Evolutionary conservation across 2,329 filamentous ascomycete species (phyloP).

Genomic region (Xylariaceae sp.): DNA sequence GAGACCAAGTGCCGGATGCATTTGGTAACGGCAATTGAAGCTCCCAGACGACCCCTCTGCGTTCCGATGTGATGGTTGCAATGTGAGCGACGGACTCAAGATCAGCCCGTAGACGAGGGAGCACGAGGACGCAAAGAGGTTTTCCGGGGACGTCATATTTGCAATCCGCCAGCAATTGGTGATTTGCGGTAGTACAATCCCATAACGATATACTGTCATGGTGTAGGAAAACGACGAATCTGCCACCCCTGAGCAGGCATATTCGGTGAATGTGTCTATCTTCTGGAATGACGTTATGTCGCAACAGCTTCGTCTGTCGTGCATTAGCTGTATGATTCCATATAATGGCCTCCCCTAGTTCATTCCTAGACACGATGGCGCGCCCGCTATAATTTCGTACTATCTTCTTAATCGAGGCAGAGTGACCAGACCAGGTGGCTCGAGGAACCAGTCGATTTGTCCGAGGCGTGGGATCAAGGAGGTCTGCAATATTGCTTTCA

Average conservation of each 20-base stretch:
- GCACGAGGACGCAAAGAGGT: conserved; percentile 76
- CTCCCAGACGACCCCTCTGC: conserved; percentile 82
- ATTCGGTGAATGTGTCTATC: conserved; percentile 77
- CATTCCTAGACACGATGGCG: conserved; percentile 79
- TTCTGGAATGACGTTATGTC: conserved; percentile 69
- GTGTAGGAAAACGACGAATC: conserved; percentile 80
- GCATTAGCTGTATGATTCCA: conserved; percentile 70
- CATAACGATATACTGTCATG: conserved; percentile 73
- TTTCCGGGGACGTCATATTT: conserved; percentile 66
- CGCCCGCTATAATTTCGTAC: conserved; percentile 81
- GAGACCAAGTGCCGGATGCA: conserved; percentile 26
- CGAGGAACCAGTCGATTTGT: conserved; percentile 63
- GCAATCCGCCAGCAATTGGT: conserved; percentile 60
- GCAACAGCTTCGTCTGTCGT: conserved; percentile 58
- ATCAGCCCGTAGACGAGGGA: conserved; percentile 65
- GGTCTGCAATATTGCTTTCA: conserved; percentile 73
- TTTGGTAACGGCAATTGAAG: conserved; percentile 60
- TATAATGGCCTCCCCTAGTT: conserved; percentile 76
- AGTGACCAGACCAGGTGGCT: conserved; percentile 82
- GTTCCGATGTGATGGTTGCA: conserved; percentile 79
- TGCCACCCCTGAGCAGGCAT: conserved; percentile 74
- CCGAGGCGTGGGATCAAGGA: conserved; percentile 74
- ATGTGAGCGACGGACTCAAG: conserved; percentile 67
- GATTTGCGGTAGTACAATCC: conserved; percentile 69
- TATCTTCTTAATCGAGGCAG: conserved; percentile 78